A percentile compares a stretch with the other conserved stretches of the same genome.
Evolutionary conservation across 257 asterid species (phyloP).

Genomic region (Solanum medicagineum): DNA sequence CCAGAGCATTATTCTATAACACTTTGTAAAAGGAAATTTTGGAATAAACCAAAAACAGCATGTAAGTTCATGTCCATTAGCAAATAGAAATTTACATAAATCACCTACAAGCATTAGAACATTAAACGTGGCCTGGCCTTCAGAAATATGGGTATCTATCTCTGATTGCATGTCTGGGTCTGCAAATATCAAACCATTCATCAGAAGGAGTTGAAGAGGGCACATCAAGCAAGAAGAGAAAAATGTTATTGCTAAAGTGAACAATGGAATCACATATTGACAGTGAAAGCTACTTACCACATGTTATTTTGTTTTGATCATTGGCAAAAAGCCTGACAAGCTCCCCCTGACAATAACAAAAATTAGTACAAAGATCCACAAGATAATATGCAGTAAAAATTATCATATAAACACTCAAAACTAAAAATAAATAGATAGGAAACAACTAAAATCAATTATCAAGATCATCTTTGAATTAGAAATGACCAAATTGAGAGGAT

Average conservation of each 20-base stretch:
- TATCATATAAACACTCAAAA: background rate
- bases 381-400: background rate
- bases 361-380: slow-evolving; percentile 5
- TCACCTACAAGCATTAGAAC: slow-evolving; percentile 67
- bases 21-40: background rate
- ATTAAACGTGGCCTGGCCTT: slow-evolving; percentile 62
- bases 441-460: background rate
- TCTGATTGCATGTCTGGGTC: slow-evolving; percentile 87
- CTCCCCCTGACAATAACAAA: slow-evolving; percentile 61
- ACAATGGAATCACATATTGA: background rate
- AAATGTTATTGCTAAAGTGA: background rate
- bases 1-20: background rate
- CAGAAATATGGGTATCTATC: slow-evolving; percentile 54
- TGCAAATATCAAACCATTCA: slow-evolving; percentile 29
- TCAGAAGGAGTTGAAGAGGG: background rate
- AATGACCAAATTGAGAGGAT: background rate
- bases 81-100: background rate
- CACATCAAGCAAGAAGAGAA: background rate
- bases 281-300: slow-evolving; percentile 43
- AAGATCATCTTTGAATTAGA: background rate
- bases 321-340: slow-evolving; percentile 91
- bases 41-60: background rate
- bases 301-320: slow-evolving; percentile 83
- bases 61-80: background rate
- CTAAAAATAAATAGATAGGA: background rate